Percentiles rank a stretch among this genome's conserved stretches.
phyloP scores from a whole-genome alignment of 148 eudicot species.

The Camellia sinensis region DNA sequence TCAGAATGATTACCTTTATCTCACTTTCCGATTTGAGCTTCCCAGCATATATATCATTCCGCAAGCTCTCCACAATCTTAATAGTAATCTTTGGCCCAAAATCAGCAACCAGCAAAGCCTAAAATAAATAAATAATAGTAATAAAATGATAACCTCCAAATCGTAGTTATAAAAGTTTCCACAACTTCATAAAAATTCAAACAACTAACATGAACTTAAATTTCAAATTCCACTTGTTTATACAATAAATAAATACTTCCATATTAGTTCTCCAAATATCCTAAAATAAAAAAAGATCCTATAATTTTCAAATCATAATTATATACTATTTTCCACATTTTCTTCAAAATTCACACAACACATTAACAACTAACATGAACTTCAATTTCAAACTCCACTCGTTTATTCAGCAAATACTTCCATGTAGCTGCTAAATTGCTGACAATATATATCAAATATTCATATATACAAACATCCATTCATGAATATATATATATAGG shows the following conservation, averaged over 20 bases:
- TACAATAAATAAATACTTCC: not conserved
- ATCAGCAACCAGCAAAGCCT: constrained; percentile 91
- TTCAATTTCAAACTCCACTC: not conserved
- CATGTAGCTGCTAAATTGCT: not conserved
- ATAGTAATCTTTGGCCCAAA: constrained; percentile 92
- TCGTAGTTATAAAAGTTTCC: too few species aligned
- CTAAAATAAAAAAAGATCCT: too few species aligned
- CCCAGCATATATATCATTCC: constrained; percentile 89
- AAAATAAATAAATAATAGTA: not conserved
- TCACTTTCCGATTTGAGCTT: constrained; percentile 95
- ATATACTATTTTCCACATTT: not conserved
- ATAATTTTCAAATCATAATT: not conserved
- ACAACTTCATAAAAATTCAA: too few species aligned
- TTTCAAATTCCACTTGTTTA: too few species aligned
- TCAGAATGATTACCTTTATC: constrained; percentile 59
- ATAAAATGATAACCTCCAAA: too few species aligned
- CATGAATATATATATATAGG: too few species aligned
- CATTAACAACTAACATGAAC: not conserved
- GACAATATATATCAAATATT: not conserved
- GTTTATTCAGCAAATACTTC: not conserved
- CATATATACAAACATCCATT: too few species aligned
- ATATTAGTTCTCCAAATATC: not conserved
- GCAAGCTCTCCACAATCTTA: constrained; percentile 84
- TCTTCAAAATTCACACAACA: constrained; percentile 11
- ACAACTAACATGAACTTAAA: too few species aligned